phyloP scores from a whole-genome alignment of 1,284 basidiomycete genomes.

The Stygiomarasmius scandens region DNA sequence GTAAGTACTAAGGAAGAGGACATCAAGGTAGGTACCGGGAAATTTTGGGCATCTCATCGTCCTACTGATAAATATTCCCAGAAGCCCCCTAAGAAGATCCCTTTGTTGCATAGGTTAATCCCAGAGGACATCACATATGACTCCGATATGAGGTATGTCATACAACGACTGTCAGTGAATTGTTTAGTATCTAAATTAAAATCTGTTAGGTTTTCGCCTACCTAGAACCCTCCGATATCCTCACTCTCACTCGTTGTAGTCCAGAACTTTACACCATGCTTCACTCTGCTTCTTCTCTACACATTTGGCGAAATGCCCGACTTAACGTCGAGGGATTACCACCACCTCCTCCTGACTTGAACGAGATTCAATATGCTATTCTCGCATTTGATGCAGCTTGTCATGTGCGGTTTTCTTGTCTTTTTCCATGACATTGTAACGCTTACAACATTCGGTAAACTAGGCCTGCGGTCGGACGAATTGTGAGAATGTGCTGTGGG shows the following conservation, averaged over 20 bases:
- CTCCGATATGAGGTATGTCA: neutral
- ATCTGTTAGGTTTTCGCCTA: neutral
- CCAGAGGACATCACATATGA: neutral
- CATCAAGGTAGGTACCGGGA: too few species aligned
- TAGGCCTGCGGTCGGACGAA: neutral
- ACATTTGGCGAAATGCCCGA: constrained; percentile 4
- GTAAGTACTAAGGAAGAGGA: too few species aligned
- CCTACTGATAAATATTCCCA: too few species aligned
- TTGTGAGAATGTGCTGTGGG: constrained; percentile 4
- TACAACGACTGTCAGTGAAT: neutral
- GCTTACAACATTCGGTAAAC: neutral
- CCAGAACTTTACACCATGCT: neutral
- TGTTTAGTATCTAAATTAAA: too few species aligned
- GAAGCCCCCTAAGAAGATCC: too few species aligned
- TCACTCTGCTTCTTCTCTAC: neutral
- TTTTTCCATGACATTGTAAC: neutral
- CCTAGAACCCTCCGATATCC: neutral
- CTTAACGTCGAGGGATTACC: neutral
- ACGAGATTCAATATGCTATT: constrained; percentile 3
- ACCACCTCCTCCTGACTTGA: neutral
- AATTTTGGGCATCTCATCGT: too few species aligned
- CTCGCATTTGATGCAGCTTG: neutral
- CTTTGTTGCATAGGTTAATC: too few species aligned
- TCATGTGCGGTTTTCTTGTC: neutral
- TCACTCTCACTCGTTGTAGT: neutral